Conservation (phyloP, 192 early-diverging fungal species). For the Linnemannia schmuckeri region DNA sequence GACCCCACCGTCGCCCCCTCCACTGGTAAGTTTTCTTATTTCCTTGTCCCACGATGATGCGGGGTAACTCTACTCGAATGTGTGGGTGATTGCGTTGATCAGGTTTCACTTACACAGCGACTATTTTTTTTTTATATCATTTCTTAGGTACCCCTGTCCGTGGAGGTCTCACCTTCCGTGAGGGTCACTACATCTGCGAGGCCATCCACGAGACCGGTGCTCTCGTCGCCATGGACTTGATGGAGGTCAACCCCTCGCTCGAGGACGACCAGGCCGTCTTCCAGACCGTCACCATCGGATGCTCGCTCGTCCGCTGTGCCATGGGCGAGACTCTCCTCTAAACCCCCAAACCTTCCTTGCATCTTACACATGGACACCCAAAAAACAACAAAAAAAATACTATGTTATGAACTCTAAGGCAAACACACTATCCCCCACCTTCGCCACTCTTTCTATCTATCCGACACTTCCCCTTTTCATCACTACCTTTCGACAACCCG, state of each 20-base stretch:
- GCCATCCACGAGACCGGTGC: constrained; percentile 87
- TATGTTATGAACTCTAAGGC: constrained; percentile 9
- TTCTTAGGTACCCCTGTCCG: constrained; percentile 91
- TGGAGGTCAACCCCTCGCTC: constrained; percentile 94
- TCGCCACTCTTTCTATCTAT: background rate
- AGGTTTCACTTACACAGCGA: constrained; percentile 10
- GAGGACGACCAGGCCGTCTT: constrained; percentile 80
- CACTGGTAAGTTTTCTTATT: constrained; percentile 62
- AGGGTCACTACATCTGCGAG: constrained; percentile 98
- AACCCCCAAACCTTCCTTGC: constrained; percentile 19
- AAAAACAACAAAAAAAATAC: constrained; percentile 15
- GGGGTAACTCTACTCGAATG: background rate
- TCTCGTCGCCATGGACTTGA: constrained; percentile 91
- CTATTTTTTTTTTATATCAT: background rate
- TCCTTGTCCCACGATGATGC: background rate
- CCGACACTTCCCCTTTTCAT: background rate
- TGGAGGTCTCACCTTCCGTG: constrained; percentile 94
- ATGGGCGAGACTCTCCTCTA: constrained; percentile 83
- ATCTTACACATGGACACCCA: constrained; percentile 12
- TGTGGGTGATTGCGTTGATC: background rate
- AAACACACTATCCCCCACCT: background rate
- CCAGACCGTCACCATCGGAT: constrained; percentile 92
- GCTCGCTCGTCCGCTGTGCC: constrained; percentile 87
- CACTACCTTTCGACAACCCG: background rate
- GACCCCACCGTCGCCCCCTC: constrained; percentile 95